Evolutionary conservation across 2,329 filamentous ascomycete species (phyloP).

Genomic region (Gaeumannomyces tritici): DNA sequence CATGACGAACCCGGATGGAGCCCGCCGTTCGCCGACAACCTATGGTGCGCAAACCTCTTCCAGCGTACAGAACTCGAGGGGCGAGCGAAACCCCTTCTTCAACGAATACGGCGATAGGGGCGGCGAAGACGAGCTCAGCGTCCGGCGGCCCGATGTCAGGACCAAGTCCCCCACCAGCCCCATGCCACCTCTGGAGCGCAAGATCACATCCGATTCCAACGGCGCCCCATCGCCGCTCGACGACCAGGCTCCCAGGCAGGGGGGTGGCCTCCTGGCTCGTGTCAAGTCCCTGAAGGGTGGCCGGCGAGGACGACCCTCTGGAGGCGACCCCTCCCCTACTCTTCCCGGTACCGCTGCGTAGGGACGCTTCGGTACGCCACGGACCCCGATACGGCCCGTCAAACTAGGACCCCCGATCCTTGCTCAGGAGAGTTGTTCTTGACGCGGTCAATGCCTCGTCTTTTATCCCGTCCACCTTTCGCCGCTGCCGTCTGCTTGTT

Average conservation of each 20-base stretch:
- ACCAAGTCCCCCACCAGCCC: constrained; percentile 47
- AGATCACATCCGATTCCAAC: constrained; percentile 48
- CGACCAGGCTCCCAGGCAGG: constrained; percentile 25
- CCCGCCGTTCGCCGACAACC: constrained; percentile 26
- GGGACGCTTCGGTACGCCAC: constrained; percentile 7
- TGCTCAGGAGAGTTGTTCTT: not conserved
- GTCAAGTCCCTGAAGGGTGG: constrained; percentile 77
- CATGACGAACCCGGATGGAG: constrained; percentile 44
- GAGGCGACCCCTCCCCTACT: constrained; percentile 14
- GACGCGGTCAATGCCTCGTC: not conserved
- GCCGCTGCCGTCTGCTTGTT: not conserved
- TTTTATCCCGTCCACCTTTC: not conserved
- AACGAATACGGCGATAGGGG: constrained; percentile 59
- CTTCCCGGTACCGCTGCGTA: constrained; percentile 12
- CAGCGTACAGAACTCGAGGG: constrained; percentile 20
- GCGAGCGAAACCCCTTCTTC: constrained; percentile 70
- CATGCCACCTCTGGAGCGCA: constrained; percentile 47
- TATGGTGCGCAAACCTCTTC: constrained; percentile 19
- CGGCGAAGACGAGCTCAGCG: constrained; percentile 39
- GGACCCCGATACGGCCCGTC: not conserved
- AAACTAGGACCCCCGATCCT: constrained; percentile 1
- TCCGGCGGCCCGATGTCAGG: constrained; percentile 27
- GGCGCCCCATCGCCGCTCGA: constrained; percentile 26
- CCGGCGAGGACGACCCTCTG: constrained; percentile 33
- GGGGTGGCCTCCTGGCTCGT: constrained; percentile 64